phyloP scores from a whole-genome alignment of 2,329 filamentous ascomycete genomes.

The Aspergillus fischeri region DNA sequence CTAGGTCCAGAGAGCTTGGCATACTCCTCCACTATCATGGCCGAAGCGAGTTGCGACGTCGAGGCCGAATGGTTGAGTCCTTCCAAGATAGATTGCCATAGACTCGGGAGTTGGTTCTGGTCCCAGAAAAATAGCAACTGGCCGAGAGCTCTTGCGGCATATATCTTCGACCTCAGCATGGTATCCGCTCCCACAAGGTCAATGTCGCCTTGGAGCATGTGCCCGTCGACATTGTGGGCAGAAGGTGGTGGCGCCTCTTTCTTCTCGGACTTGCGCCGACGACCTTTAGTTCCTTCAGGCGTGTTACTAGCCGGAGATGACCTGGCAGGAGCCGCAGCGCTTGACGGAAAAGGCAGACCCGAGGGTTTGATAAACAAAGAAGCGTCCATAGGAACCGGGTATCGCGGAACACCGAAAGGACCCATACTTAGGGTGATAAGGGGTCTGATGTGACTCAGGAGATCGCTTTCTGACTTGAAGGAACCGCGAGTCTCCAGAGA shows the following conservation, averaged over 20 bases:
- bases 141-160: constrained; percentile 80
- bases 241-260: constrained; percentile 63
- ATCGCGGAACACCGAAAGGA: constrained; percentile 84
- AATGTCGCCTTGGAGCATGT: constrained; percentile 96
- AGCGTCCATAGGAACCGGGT: constrained; percentile 88
- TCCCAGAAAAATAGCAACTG: constrained; percentile 76
- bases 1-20: constrained; percentile 52
- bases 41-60: constrained; percentile 78
- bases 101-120: constrained; percentile 43
- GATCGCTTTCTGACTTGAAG: constrained; percentile 65
- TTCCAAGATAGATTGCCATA: constrained; percentile 64
- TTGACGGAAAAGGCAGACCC: constrained; percentile 69
- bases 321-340: constrained; percentile 31
- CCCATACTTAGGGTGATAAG: constrained; percentile 81
- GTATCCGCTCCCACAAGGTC: constrained; percentile 88
- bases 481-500: constrained; percentile 60
- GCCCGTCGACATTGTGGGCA: constrained; percentile 94
- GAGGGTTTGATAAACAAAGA: constrained; percentile 90
- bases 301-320: constrained; percentile 44
- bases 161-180: constrained; percentile 84
- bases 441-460: constrained; percentile 71
- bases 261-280: constrained; percentile 81
- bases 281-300: constrained; percentile 64
- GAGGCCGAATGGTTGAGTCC: constrained; percentile 70
- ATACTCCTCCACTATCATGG: constrained; percentile 84